A percentile compares a stretch with the other conserved stretches of the same genome.
These are phyloP conservation scores for Diaporthe sp. DNA, from an alignment of 2,329 filamentous ascomycete genomes.

Conservation along the genomic window DNA sequence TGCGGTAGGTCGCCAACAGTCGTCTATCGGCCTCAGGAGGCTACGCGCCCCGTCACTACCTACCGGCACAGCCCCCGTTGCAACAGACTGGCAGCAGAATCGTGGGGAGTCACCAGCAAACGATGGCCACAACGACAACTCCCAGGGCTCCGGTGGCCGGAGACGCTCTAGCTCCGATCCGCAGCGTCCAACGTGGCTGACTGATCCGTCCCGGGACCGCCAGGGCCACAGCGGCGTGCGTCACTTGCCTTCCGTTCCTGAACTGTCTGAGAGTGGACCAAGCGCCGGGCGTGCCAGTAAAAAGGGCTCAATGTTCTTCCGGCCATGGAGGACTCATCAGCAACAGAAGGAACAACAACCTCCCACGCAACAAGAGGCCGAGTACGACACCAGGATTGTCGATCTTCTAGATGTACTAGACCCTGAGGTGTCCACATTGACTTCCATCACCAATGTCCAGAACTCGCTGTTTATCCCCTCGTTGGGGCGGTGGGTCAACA, in stretches of 20 bases:
- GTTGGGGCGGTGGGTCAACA: conserved; percentile 80
- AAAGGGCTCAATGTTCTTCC: conserved; percentile 26
- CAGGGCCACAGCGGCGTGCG: conserved; percentile 1
- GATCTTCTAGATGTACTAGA: conserved; percentile 61
- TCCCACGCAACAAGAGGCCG: conserved; percentile 23
- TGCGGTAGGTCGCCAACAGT: conserved; percentile 32
- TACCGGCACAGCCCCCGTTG: background rate
- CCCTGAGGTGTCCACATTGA: conserved; percentile 85
- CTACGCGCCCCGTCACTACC: conserved; percentile 18
- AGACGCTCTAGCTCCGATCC: conserved; percentile 45
- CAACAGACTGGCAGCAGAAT: conserved; percentile 17
- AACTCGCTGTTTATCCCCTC: conserved; percentile 90
- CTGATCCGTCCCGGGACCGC: background rate
- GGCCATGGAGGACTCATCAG: conserved; percentile 9
- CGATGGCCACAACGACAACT: background rate
- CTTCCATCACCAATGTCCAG: conserved; percentile 88
- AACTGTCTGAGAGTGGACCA: background rate
- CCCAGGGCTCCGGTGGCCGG: conserved; percentile 31
- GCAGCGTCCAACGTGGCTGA: conserved; percentile 41
- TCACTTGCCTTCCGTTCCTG: conserved; percentile 35
- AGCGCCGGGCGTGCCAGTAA: background rate
- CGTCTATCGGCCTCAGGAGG: conserved; percentile 38
- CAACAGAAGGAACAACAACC: conserved; percentile 3
- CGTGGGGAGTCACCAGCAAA: background rate
- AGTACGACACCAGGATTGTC: conserved; percentile 47